Evolutionary conservation across 495 filamentous ascomycete genomes (phyloP).

Genomic region (Hypoxylon lienhwacheense): DNA sequence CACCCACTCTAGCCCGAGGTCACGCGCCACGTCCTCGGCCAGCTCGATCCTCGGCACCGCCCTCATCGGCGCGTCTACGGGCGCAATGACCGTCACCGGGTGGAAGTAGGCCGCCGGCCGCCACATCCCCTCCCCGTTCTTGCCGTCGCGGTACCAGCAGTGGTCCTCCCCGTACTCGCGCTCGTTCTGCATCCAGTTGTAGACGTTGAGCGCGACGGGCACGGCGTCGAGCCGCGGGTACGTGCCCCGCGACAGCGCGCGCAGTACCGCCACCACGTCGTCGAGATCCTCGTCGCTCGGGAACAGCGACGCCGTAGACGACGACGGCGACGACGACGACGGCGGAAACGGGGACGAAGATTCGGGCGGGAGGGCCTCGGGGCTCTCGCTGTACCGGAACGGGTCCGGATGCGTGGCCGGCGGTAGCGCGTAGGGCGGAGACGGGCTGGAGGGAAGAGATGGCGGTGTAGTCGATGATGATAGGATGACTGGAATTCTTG

Average conservation of each 20-base stretch:
- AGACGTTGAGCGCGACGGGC: constrained; percentile 25
- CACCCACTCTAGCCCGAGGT: constrained; percentile 10
- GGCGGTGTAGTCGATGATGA: too few species aligned
- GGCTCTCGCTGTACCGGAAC: too few species aligned
- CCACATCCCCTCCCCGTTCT: background rate
- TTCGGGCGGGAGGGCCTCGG: too few species aligned
- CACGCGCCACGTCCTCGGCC: background rate
- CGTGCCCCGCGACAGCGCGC: constrained; percentile 5
- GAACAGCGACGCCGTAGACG: too few species aligned
- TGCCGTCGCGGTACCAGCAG: background rate
- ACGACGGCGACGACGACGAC: too few species aligned
- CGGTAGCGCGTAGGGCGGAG: too few species aligned
- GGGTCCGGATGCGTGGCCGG: too few species aligned
- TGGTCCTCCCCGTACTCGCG: too few species aligned
- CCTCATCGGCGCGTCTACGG: background rate
- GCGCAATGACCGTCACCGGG: constrained; percentile 13
- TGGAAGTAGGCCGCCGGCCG: constrained; percentile 27
- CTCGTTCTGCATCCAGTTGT: too few species aligned
- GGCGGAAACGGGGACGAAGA: too few species aligned
- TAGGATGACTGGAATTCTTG: too few species aligned
- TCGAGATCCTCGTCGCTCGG: constrained; percentile 12
- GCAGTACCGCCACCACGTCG: constrained; percentile 17
- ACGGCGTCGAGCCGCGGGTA: constrained; percentile 24
- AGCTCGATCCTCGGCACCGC: background rate
- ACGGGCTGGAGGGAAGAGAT: too few species aligned